These are phyloP conservation scores for Jamesozyma lodderae DNA, from an alignment of 805 yeast species.

Conservation along the genomic window DNA sequence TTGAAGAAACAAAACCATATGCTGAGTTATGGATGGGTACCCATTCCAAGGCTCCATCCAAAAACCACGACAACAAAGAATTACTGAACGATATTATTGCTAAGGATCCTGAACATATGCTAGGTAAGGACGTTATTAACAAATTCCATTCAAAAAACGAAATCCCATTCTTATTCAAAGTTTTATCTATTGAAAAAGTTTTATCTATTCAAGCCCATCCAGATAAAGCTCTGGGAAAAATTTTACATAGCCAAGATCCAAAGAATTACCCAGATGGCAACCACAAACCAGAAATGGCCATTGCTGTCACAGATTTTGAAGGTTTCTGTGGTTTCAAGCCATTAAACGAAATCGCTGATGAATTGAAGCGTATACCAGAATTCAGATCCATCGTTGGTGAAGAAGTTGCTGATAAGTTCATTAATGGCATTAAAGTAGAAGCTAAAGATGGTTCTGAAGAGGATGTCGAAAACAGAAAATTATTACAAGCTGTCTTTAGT, in stretches of 20 bases:
- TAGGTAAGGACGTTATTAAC: conserved; percentile 49
- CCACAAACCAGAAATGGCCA: conserved; percentile 99
- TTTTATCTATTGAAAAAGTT: conserved; percentile 85
- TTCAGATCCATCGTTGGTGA: conserved; percentile 61
- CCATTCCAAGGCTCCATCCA: conserved; percentile 84
- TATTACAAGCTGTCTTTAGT: conserved; percentile 68
- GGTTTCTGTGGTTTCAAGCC: conserved; percentile 99
- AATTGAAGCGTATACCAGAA: conserved; percentile 69
- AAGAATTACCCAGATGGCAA: conserved; percentile 94
- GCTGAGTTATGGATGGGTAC: conserved; percentile 99
- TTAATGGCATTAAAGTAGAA: conserved; percentile 36
- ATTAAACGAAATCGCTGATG: conserved; percentile 59
- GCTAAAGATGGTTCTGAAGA: conserved; percentile 42
- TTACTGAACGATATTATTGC: conserved; percentile 60
- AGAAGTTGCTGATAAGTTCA: conserved; percentile 46
- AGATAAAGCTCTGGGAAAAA: conserved; percentile 73
- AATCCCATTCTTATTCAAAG: conserved; percentile 89
- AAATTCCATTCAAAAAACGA: conserved; percentile 64
- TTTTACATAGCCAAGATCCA: conserved; percentile 75
- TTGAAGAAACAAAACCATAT: conserved; percentile 75
- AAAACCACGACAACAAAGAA: conserved; percentile 43
- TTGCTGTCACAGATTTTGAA: conserved; percentile 91
- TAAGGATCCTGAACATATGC: conserved; percentile 45
- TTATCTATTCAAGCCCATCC: conserved; percentile 97
- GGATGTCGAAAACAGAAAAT: conserved; percentile 49